A percentile compares a stretch with the other conserved stretches of the same genome.
Evolutionary conservation across 2,329 filamentous ascomycete genomes (phyloP).

Genomic region (Cordyceps fumosorosea): DNA sequence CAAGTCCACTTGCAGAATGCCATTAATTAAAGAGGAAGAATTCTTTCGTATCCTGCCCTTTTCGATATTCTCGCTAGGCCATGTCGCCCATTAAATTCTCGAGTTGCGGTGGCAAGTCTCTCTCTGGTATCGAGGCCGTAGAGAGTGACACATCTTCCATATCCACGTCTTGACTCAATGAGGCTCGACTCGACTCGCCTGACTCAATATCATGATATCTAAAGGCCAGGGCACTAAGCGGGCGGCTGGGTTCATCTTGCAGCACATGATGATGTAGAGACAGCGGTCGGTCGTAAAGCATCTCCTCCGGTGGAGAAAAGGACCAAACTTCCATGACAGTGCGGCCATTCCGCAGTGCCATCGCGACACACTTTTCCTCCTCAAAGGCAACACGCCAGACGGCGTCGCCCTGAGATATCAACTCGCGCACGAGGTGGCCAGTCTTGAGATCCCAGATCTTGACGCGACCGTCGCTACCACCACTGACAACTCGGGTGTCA

Average conservation of each 20-base stretch:
- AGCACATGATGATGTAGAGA: constrained; percentile 41
- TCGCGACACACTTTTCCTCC: constrained; percentile 94
- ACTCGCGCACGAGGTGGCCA: constrained; percentile 81
- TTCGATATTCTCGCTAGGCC: background rate
- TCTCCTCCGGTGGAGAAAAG: constrained; percentile 79
- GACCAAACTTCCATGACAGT: constrained; percentile 99
- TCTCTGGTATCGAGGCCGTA: constrained; percentile 42
- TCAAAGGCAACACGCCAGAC: constrained; percentile 98
- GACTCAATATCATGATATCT: constrained; percentile 33
- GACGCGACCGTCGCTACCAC: constrained; percentile 92
- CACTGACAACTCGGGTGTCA: constrained; percentile 88
- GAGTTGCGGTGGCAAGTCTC: background rate
- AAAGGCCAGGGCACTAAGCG: constrained; percentile 44
- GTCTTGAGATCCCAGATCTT: constrained; percentile 98
- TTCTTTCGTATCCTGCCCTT: background rate
- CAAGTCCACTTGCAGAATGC: constrained; percentile 3
- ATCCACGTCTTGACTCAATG: constrained; percentile 41
- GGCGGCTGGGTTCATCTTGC: constrained; percentile 41
- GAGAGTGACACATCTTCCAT: constrained; percentile 52
- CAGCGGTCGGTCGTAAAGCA: constrained; percentile 46
- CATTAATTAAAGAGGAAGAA: constrained; percentile 18
- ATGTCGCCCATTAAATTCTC: background rate
- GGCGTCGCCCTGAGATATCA: constrained; percentile 85
- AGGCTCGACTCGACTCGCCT: constrained; percentile 27
- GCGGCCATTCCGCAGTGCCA: constrained; percentile 75